phyloP scores from a whole-genome alignment of 148 eudicot genomes.

The Rhododendron molle region DNA sequence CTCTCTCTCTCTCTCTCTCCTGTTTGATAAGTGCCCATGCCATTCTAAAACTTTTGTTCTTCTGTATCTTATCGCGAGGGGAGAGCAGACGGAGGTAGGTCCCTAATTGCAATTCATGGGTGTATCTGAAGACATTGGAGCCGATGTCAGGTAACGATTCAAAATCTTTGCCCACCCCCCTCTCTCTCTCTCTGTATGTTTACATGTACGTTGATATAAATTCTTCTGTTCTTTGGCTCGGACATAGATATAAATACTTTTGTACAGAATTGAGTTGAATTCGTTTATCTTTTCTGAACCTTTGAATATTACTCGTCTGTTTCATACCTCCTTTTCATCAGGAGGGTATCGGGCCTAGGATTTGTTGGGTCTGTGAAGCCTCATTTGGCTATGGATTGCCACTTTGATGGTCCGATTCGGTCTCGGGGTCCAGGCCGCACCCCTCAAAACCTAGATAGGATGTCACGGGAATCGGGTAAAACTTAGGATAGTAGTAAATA shows the following conservation, averaged over 20 bases:
- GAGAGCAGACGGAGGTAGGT: background rate
- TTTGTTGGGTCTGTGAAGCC: background rate
- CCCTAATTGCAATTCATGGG: slow-evolving; percentile 13
- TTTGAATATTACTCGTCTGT: background rate
- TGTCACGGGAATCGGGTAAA: too few relatives aligned
- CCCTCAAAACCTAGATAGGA: too few relatives aligned
- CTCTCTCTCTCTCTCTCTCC: background rate
- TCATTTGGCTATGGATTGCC: too few relatives aligned
- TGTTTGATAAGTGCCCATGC: background rate
- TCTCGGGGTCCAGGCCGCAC: too few relatives aligned
- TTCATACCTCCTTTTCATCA: background rate
- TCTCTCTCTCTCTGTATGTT: background rate
- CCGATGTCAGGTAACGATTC: slow-evolving; percentile 25
- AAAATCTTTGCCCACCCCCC: background rate
- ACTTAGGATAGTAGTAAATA: too few relatives aligned
- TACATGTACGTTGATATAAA: background rate
- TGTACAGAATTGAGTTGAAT: background rate
- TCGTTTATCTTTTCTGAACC: background rate
- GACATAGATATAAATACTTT: background rate
- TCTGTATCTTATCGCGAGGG: background rate
- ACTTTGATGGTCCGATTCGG: background rate
- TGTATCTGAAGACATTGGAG: slow-evolving; percentile 27
- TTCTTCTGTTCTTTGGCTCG: too few relatives aligned
- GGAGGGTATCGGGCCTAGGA: background rate
- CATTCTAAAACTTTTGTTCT: background rate